These are phyloP conservation scores for Pseudogymnoascus sp. DNA, from an alignment of 2,329 filamentous ascomycete species.

Conservation along the genomic window DNA sequence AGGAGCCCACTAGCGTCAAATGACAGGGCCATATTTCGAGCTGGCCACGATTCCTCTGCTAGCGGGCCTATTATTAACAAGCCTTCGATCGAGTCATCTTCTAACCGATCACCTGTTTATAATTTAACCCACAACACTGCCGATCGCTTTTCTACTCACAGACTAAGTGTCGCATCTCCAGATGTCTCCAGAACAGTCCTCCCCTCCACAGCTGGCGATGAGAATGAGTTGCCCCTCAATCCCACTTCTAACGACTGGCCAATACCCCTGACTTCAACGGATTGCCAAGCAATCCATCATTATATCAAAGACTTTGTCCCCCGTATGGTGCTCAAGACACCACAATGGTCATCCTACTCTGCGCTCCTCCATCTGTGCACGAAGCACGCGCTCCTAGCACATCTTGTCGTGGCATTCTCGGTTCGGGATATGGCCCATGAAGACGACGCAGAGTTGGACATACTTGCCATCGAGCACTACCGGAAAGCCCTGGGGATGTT, in stretches of 20 bases:
- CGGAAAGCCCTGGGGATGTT: slow-evolving; percentile 11
- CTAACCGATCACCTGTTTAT: too few relatives aligned
- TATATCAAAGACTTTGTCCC: not conserved
- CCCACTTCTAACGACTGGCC: not conserved
- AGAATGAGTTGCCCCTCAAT: not conserved
- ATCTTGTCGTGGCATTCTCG: slow-evolving; percentile 13
- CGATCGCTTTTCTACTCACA: not conserved
- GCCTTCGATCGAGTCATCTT: too few relatives aligned
- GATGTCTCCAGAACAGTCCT: not conserved
- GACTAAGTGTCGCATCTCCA: not conserved
- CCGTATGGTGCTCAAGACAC: not conserved
- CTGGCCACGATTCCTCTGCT: too few relatives aligned
- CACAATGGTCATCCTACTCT: slow-evolving; percentile 13
- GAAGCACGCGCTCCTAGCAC: slow-evolving; percentile 13
- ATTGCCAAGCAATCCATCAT: not conserved
- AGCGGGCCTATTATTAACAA: too few relatives aligned
- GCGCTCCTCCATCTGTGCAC: slow-evolving; percentile 10
- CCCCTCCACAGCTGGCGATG: not conserved
- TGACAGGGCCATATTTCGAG: not conserved
- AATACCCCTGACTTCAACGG: not conserved
- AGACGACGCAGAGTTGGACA: slow-evolving; percentile 4
- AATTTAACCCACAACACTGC: not conserved
- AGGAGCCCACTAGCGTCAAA: not conserved
- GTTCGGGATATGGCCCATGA: slow-evolving; percentile 12
- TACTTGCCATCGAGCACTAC: slow-evolving; percentile 14